Evolutionary conservation across 352 stramenopile genomes (phyloP).

Genomic region (Phytophthora vignae): DNA sequence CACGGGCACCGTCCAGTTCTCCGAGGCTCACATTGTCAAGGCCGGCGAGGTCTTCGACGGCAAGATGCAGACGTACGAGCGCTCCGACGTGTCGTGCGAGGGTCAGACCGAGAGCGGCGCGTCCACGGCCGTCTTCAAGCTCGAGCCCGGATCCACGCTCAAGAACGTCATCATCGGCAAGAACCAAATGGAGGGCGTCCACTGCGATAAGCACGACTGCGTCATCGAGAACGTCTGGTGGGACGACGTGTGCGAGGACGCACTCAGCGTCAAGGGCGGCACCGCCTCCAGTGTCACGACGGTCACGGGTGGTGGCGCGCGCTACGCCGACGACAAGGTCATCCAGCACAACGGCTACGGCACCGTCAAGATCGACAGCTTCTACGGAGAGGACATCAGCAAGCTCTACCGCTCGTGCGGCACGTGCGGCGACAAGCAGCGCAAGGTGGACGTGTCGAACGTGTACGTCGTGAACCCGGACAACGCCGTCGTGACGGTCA

Average conservation of each 20-base stretch:
- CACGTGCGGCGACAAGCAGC: conserved; percentile 4
- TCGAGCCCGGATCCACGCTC: background rate
- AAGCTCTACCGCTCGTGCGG: conserved; percentile 8
- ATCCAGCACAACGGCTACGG: conserved; percentile 40
- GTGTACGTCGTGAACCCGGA: conserved; percentile 25
- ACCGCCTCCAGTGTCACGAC: too few species aligned
- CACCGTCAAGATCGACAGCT: conserved; percentile 26
- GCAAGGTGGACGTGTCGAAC: conserved; percentile 31
- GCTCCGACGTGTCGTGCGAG: background rate
- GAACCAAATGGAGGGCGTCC: background rate
- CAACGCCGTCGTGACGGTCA: conserved; percentile 25
- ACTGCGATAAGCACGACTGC: background rate
- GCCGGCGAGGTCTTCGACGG: conserved; percentile 35
- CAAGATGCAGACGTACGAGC: conserved; percentile 14
- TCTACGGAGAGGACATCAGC: background rate
- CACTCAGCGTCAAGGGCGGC: background rate
- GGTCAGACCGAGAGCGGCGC: background rate
- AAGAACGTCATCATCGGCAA: background rate
- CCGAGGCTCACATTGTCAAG: conserved; percentile 37
- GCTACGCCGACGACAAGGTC: conserved; percentile 51
- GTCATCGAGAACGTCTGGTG: background rate
- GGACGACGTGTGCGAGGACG: background rate
- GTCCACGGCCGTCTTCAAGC: background rate
- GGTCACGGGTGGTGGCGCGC: conserved; percentile 26
- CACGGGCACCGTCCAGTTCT: conserved; percentile 21